Conservation (phyloP, 352 stramenopile species). For the Pythium guiyangense region DNA sequence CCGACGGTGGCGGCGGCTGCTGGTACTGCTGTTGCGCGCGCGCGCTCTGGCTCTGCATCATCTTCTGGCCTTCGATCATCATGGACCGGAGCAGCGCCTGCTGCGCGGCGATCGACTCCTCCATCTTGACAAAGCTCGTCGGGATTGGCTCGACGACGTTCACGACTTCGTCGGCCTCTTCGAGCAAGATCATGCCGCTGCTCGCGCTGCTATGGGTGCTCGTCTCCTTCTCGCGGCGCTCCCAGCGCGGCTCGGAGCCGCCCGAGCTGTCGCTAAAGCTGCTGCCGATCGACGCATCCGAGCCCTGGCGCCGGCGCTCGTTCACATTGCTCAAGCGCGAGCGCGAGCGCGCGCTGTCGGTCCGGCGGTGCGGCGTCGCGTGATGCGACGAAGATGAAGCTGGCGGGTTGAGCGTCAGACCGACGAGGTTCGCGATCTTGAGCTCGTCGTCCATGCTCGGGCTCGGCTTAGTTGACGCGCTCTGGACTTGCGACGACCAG, state of each 20-base stretch:
- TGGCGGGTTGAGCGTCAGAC: constrained; percentile 4
- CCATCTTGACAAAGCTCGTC: constrained; percentile 67
- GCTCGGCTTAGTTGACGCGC: constrained; percentile 23
- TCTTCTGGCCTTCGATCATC: constrained; percentile 73
- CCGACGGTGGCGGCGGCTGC: neutral
- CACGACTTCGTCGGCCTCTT: constrained; percentile 35
- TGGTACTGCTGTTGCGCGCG: constrained; percentile 2
- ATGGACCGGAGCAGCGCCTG: constrained; percentile 67
- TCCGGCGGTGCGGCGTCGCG: neutral
- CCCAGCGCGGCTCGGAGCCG: constrained; percentile 13
- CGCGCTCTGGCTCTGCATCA: constrained; percentile 31
- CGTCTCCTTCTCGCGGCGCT: constrained; percentile 5
- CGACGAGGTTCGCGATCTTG: constrained; percentile 18
- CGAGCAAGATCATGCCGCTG: constrained; percentile 26
- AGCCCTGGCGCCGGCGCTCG: constrained; percentile 39
- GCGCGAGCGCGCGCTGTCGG: constrained; percentile 2
- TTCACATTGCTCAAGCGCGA: constrained; percentile 6
- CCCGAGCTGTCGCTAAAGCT: constrained; percentile 28
- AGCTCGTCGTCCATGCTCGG: constrained; percentile 23
- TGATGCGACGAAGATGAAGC: neutral
- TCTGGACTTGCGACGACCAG: constrained; percentile 50
- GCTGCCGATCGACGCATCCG: constrained; percentile 30
- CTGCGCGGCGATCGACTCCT: constrained; percentile 73
- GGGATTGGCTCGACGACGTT: constrained; percentile 52
- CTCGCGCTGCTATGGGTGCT: constrained; percentile 7